Evolutionary conservation across 2,329 filamentous ascomycete species (phyloP).

Genomic region (Phoma herbarum): DNA sequence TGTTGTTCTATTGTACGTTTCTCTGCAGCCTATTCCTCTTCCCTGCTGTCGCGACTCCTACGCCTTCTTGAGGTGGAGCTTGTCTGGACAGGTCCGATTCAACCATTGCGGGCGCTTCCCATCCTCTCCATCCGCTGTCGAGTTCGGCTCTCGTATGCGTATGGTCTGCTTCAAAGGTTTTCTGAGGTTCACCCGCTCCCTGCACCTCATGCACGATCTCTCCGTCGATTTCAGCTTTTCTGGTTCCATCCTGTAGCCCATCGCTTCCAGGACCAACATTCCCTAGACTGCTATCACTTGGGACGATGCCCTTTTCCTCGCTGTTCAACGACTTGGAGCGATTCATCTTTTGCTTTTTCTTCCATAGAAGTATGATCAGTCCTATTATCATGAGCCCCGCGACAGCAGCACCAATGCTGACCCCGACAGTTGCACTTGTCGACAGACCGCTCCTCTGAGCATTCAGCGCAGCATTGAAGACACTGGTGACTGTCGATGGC

Average conservation of each 20-base stretch:
- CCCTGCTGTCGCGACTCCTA: background rate
- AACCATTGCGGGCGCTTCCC: background rate
- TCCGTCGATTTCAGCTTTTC: background rate
- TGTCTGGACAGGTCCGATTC: background rate
- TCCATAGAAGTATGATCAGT: background rate
- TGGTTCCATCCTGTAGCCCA: background rate
- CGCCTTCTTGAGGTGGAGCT: background rate
- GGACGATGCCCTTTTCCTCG: background rate
- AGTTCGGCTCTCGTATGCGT: background rate
- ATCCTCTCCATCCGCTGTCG: slow-evolving; percentile 1
- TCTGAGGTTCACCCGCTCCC: background rate
- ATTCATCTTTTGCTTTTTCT: background rate
- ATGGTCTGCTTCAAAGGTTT: background rate
- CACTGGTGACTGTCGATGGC: background rate
- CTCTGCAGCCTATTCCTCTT: background rate
- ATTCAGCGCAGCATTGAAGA: background rate
- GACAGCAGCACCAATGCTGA: background rate
- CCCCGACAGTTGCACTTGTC: background rate
- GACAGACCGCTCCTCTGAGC: background rate
- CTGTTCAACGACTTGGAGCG: background rate
- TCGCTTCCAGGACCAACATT: no score
- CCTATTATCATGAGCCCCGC: background rate
- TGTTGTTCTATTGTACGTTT: background rate
- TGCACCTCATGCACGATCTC: background rate
- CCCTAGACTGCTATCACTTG: background rate